These are phyloP conservation scores for Scheffersomyces lignicola DNA, from an alignment of 1,139 yeast genomes.

Conservation along the genomic window DNA sequence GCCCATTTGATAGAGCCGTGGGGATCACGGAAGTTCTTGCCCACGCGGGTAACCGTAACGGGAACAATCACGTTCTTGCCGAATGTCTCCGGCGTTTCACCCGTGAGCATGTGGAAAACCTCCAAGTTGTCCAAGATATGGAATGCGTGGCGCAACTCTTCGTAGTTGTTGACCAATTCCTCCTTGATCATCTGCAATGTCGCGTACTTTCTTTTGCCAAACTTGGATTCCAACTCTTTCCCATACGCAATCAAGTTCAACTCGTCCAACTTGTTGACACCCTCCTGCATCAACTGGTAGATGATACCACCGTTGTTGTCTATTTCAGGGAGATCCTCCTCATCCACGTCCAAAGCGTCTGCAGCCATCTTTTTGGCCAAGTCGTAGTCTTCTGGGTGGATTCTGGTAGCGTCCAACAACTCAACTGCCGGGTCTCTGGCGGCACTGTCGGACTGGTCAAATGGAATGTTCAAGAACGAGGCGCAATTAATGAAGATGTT, in stretches of 20 bases:
- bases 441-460: constrained; percentile 47
- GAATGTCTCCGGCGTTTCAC: constrained; percentile 74
- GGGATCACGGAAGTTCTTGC: constrained; percentile 43
- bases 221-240: constrained; percentile 78
- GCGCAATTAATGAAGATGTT: constrained; percentile 89
- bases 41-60: constrained; percentile 62
- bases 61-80: constrained; percentile 76
- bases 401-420: constrained; percentile 88
- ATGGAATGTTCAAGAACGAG: constrained; percentile 81
- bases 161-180: constrained; percentile 84
- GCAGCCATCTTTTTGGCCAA: constrained; percentile 97
- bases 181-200: constrained; percentile 85
- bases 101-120: constrained; percentile 86
- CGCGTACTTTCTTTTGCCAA: constrained; percentile 75
- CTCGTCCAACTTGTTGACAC: constrained; percentile 83
- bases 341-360: constrained; percentile 94
- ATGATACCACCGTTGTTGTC: constrained; percentile 83
- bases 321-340: constrained; percentile 83
- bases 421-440: constrained; percentile 65
- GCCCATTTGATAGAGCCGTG: constrained; percentile 40
- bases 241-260: constrained; percentile 91
- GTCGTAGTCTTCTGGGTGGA: constrained; percentile 97
- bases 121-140: constrained; percentile 67
- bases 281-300: constrained; percentile 76
- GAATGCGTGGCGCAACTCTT: constrained; percentile 77